Conservation (phyloP, 192 early-diverging fungal species). For the Pilaira anomala region DNA sequence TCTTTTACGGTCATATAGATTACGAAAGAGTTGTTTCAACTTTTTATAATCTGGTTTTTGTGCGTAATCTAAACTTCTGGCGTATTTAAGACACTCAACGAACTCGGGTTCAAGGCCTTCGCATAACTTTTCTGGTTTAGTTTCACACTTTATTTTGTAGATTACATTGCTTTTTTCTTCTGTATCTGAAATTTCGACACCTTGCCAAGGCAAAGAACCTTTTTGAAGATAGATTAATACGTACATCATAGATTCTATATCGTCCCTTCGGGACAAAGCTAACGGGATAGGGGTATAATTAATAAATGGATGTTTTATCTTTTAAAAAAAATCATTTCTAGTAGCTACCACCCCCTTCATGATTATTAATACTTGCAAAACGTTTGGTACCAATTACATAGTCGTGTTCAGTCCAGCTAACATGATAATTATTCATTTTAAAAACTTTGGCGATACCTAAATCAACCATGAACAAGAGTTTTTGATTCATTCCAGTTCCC, state of each 20-base stretch:
- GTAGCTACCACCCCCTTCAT: constrained; percentile 72
- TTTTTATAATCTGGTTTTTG: constrained; percentile 83
- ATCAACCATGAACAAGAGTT: constrained; percentile 87
- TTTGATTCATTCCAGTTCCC: constrained; percentile 79
- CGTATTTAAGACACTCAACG: constrained; percentile 83
- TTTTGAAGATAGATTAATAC: constrained; percentile 91
- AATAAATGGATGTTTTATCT: neutral
- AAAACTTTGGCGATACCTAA: constrained; percentile 91
- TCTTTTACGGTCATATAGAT: no score
- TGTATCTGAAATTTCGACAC: constrained; percentile 83
- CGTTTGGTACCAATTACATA: constrained; percentile 90
- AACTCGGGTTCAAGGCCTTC: constrained; percentile 83
- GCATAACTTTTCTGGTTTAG: constrained; percentile 77
- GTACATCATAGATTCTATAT: constrained; percentile 87
- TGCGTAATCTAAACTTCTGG: constrained; percentile 79
- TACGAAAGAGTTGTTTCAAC: no score
- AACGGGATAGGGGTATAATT: constrained; percentile 6
- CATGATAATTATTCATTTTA: constrained; percentile 81
- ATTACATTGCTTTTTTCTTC: constrained; percentile 93
- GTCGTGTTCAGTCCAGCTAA: constrained; percentile 91
- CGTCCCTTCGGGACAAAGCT: constrained; percentile 89
- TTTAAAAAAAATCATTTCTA: no score
- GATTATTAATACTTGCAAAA: constrained; percentile 90
- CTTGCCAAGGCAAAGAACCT: constrained; percentile 91
- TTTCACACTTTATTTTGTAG: constrained; percentile 91